phyloP scores from a whole-genome alignment of 2,329 filamentous ascomycete species.

The Bipolaris gigantea region DNA sequence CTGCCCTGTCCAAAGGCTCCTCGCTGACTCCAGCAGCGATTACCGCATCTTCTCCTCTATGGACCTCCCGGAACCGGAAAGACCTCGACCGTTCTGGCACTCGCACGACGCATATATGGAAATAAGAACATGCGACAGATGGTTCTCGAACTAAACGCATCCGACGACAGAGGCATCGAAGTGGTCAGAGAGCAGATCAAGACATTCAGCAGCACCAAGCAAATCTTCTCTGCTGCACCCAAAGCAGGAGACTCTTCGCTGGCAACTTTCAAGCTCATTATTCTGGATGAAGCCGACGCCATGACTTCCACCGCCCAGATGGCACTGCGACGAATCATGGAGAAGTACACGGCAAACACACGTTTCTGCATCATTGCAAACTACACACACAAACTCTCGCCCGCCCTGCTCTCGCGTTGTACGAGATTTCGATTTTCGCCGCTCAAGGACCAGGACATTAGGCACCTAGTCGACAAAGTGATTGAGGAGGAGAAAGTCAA shows the following conservation, averaged over 20 bases:
- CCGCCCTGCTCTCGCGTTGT: constrained; percentile 87
- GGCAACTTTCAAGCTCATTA: constrained; percentile 89
- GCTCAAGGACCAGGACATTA: constrained; percentile 84
- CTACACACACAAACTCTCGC: constrained; percentile 96
- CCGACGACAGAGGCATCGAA: constrained; percentile 95
- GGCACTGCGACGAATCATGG: constrained; percentile 96
- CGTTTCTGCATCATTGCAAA: constrained; percentile 98
- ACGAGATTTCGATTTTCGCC: constrained; percentile 95
- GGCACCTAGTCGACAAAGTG: constrained; percentile 82
- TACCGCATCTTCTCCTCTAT: constrained; percentile 95
- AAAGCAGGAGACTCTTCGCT: constrained; percentile 55
- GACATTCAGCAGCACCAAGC: constrained; percentile 96
- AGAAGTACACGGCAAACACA: constrained; percentile 98
- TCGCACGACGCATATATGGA: constrained; percentile 92
- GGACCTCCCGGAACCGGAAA: constrained; percentile 96
- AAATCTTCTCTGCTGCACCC: constrained; percentile 79
- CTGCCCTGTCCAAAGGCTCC: rapidly evolving
- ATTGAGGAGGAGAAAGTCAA: constrained; percentile 83
- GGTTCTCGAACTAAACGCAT: constrained; percentile 97
- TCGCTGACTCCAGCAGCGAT: constrained; percentile 54
- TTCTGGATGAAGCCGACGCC: constrained; percentile 97
- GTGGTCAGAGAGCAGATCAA: constrained; percentile 97
- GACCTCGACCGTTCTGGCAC: constrained; percentile 92
- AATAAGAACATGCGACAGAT: constrained; percentile 92
- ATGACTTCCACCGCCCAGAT: constrained; percentile 99